phyloP scores from a whole-genome alignment of 805 yeast species.

The Jamesozyma lodderae region DNA sequence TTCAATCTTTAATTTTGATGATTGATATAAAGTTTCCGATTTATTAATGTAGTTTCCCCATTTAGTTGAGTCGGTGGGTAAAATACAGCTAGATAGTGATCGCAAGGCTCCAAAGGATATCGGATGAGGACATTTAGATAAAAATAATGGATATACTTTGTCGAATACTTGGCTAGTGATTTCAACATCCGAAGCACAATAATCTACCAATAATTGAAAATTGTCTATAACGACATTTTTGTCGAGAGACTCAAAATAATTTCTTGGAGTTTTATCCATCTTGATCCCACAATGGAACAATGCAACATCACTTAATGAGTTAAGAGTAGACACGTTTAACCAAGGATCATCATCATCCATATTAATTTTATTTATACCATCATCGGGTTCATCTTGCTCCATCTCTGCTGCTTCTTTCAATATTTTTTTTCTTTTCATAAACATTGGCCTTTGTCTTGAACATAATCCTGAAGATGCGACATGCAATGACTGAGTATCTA shows the following conservation, averaged over 20 bases:
- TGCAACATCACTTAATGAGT: constrained; percentile 74
- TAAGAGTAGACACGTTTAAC: constrained; percentile 67
- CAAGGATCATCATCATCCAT: constrained; percentile 58
- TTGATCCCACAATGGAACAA: constrained; percentile 62
- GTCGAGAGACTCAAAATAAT: constrained; percentile 48
- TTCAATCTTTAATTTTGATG: constrained; percentile 48
- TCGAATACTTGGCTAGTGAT: constrained; percentile 64
- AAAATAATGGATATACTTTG: constrained; percentile 61
- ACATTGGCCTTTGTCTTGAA: constrained; percentile 77
- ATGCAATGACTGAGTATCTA: constrained; percentile 92
- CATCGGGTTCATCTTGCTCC: constrained; percentile 8
- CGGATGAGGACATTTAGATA: constrained; percentile 76
- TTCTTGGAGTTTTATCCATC: constrained; percentile 60
- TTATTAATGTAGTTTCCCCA: constrained; percentile 68
- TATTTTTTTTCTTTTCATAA: constrained; percentile 48
- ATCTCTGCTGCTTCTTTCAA: constrained; percentile 11
- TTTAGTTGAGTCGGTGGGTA: constrained; percentile 58
- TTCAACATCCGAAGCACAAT: constrained; percentile 80
- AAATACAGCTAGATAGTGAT: constrained; percentile 59
- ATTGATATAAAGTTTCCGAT: constrained; percentile 61
- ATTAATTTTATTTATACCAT: not conserved
- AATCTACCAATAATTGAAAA: constrained; percentile 54
- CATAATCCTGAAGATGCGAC: constrained; percentile 87
- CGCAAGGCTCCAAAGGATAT: constrained; percentile 84
- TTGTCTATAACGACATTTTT: constrained; percentile 45